These are phyloP conservation scores for Rhodotorula sp. DNA, from an alignment of 1,284 basidiomycete species.

Conservation along the genomic window DNA sequence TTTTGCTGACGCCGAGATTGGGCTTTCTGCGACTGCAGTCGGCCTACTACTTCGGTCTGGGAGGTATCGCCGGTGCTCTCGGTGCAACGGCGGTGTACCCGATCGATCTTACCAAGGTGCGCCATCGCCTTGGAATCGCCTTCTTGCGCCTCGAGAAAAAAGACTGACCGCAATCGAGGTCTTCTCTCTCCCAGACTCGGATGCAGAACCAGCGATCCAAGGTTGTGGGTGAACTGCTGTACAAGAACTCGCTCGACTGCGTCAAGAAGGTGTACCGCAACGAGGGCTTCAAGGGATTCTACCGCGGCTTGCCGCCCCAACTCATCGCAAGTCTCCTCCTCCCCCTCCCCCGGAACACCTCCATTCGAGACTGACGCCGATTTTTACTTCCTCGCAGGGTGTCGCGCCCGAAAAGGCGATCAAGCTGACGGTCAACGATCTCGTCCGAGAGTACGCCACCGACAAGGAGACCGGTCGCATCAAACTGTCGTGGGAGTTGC, in stretches of 20 bases:
- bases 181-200: slow-evolving; percentile 60
- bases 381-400: slow-evolving; percentile 58
- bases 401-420: slow-evolving; percentile 98
- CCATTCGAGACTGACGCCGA: not conserved
- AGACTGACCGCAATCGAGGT: too few relatives aligned
- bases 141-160: too few relatives aligned
- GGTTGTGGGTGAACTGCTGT: slow-evolving; percentile 88
- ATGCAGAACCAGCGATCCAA: slow-evolving; percentile 97
- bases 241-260: slow-evolving; percentile 89
- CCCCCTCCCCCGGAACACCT: not conserved
- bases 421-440: slow-evolving; percentile 90
- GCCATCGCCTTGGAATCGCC: not conserved
- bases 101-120: slow-evolving; percentile 60
- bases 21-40: slow-evolving; percentile 44
- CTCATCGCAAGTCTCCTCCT: slow-evolving; percentile 64
- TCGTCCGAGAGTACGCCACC: slow-evolving; percentile 76
- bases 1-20: slow-evolving; percentile 15
- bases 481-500: slow-evolving; percentile 76
- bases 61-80: slow-evolving; percentile 85
- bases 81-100: slow-evolving; percentile 86
- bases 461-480: slow-evolving; percentile 95
- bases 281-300: slow-evolving; percentile 88
- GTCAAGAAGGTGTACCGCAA: slow-evolving; percentile 90
- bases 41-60: slow-evolving; percentile 82
- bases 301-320: slow-evolving; percentile 92